These are phyloP conservation scores for Corylus americana DNA, from an alignment of 306 rosid species.

Conservation along the genomic window DNA sequence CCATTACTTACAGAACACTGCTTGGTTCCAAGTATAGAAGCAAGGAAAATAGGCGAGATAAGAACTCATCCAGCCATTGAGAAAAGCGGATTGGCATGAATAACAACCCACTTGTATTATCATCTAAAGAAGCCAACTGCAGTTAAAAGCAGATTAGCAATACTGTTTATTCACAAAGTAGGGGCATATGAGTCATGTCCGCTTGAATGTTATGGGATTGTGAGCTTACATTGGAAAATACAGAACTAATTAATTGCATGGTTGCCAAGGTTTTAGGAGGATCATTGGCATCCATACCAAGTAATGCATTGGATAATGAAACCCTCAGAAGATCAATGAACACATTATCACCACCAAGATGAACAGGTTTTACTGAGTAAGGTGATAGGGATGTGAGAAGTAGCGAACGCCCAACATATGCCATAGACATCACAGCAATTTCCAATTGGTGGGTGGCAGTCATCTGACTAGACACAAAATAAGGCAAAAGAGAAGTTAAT, in stretches of 20 bases:
- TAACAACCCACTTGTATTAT: constrained; percentile 64
- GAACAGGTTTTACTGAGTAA: constrained; percentile 45
- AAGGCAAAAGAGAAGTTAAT: constrained; percentile 44
- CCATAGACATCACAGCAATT: constrained; percentile 94
- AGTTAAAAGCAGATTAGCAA: constrained; percentile 35
- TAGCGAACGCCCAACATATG: constrained; percentile 93
- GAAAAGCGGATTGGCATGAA: constrained; percentile 79
- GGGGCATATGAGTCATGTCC: constrained; percentile 18
- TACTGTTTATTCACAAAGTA: constrained; percentile 10
- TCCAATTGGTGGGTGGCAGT: constrained; percentile 99
- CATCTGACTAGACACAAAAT: constrained; percentile 72
- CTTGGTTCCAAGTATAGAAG: constrained; percentile 92
- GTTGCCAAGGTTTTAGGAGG: constrained; percentile 99
- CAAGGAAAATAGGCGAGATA: constrained; percentile 91
- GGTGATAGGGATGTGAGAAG: constrained; percentile 69
- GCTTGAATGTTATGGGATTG: constrained; percentile 16
- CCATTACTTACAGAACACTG: constrained; percentile 81
- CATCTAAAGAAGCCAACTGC: constrained; percentile 89
- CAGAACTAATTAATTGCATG: constrained; percentile 90
- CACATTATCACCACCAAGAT: constrained; percentile 58
- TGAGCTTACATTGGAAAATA: constrained; percentile 87
- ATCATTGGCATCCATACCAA: constrained; percentile 99
- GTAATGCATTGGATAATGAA: constrained; percentile 94
- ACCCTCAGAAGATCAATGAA: constrained; percentile 78
- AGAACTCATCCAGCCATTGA: constrained; percentile 97